phyloP scores from a whole-genome alignment of 805 yeast genomes.

The Hanseniaspora jakobsenii region DNA sequence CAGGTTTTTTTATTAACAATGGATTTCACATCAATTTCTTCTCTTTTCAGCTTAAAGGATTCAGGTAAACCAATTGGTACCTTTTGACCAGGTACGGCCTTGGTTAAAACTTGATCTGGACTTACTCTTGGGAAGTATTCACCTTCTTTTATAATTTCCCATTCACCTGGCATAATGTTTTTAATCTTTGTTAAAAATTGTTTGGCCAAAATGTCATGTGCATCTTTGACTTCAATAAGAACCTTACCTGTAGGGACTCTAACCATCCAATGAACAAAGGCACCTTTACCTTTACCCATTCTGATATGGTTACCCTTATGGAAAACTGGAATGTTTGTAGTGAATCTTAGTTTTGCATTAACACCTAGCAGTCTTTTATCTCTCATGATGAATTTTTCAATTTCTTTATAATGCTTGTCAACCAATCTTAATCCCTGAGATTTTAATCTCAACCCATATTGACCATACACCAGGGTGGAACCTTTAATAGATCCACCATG shows the following conservation, averaged over 20 bases:
- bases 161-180: slow-evolving; percentile 82
- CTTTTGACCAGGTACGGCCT: slow-evolving; percentile 14
- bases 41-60: slow-evolving; percentile 6
- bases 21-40: slow-evolving; percentile 6
- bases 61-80: slow-evolving; percentile 14
- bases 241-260: slow-evolving; percentile 94
- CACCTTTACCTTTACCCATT: slow-evolving; percentile 99
- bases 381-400: slow-evolving; percentile 76
- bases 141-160: slow-evolving; percentile 61
- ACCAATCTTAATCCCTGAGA: slow-evolving; percentile 78
- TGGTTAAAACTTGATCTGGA: slow-evolving; percentile 8
- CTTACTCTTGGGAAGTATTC: slow-evolving; percentile 52
- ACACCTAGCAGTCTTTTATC: slow-evolving; percentile 59
- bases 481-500: slow-evolving; percentile 92
- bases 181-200: slow-evolving; percentile 86
- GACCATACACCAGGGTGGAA: slow-evolving; percentile 66
- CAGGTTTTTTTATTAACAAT: slow-evolving; percentile 14
- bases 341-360: slow-evolving; percentile 57
- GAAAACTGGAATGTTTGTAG: slow-evolving; percentile 81
- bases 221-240: slow-evolving; percentile 63
- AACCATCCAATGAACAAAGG: slow-evolving; percentile 92
- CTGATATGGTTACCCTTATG: slow-evolving; percentile 96
- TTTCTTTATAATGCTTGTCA: slow-evolving; percentile 82
- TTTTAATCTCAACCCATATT: slow-evolving; percentile 74
- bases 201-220: slow-evolving; percentile 81